Base-by-base conservation (phyloP, 805 yeast genomes). In the Suhomyces faveliae region DNA sequence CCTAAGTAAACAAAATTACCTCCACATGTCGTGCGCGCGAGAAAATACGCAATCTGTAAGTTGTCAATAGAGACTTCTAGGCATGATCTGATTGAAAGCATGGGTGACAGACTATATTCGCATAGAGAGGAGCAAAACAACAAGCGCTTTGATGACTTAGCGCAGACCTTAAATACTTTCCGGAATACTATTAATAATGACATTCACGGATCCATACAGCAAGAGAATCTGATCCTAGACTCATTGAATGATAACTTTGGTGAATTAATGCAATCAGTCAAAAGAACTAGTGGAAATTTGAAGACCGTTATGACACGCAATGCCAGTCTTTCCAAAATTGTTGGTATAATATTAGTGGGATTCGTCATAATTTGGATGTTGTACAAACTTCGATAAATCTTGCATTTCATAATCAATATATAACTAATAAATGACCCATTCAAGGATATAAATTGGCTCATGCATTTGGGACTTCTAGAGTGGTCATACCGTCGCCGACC, bases 41-140 rank as follows among this genome's bases (percentile, higher is more conserved):
- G 15, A 35, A 19, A n/a, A n/a, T n/a, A 17, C 38, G 9, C 23
- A 12, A 21, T 27, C 12, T 21, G 21, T 5, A 7, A 12, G 21
- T 40, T 21, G 20, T 38, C 41, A 38, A 21, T 17, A 21, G 17
- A n/a, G 23, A 20, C n/a, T 21, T 6, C 24, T 19, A 38, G n/a
- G n/a, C 12, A 30, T 35, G 19, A 27, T 42, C 24, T 21, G n/a
- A 27, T 17, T 12, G 19, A 33, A 9, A 44, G 49, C 50, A 47
- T 50, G 50, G 35, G 48, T 13, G 67, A 64, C 42, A 53, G 59
- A 37, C 52, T 71, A 37, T 73, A 73, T 57, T 59, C 73, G 38
- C 70, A 68, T 45, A 59, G 78, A 52, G 78, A 73, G 52, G 65
- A 68, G 35, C 73, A 70, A 46, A 73, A 73, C 53, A 70, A 72